A percentile compares a stretch with the other conserved stretches of the same genome.
Conservation (phyloP, 495 filamentous ascomycete species). For the Aspergillus mulundensis region DNA sequence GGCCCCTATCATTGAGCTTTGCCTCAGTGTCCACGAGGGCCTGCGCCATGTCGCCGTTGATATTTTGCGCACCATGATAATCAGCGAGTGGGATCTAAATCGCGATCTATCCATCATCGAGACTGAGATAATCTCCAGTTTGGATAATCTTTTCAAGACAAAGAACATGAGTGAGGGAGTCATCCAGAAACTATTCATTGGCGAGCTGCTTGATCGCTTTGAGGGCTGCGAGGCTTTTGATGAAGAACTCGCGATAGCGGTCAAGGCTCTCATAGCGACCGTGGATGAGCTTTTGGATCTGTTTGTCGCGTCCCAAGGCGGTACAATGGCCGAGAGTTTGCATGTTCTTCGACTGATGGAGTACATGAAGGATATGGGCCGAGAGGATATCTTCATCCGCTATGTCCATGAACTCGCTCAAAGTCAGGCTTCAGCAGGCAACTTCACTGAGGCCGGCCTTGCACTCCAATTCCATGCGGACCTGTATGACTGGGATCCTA, state of each 20-base stretch:
- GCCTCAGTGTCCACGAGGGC: constrained; percentile 91
- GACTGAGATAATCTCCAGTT: constrained; percentile 92
- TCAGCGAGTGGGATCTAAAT: constrained; percentile 97
- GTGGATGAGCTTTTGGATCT: constrained; percentile 90
- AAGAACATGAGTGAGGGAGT: constrained; percentile 85
- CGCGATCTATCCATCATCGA: constrained; percentile 89
- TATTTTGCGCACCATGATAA: constrained; percentile 94
- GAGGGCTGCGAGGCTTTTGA: constrained; percentile 63
- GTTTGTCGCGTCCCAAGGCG: constrained; percentile 85
- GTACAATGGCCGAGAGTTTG: constrained; percentile 72
- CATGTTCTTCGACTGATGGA: constrained; percentile 92
- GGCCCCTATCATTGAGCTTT: constrained; percentile 86
- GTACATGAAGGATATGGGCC: constrained; percentile 94
- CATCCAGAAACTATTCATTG: constrained; percentile 86
- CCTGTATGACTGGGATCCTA: constrained; percentile 86
- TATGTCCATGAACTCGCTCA: constrained; percentile 92
- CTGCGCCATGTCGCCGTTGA: constrained; percentile 85
- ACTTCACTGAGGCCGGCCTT: constrained; percentile 86
- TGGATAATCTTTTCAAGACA: constrained; percentile 87
- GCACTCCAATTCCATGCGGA: constrained; percentile 89
- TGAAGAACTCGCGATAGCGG: constrained; percentile 70
- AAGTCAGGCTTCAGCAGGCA: constrained; percentile 67
- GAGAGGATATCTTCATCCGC: constrained; percentile 93
- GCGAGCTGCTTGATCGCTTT: constrained; percentile 79
- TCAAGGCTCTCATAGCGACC: constrained; percentile 73